These are phyloP conservation scores for Lipomyces mesembrius DNA, from an alignment of 805 yeast genomes.

Conservation along the genomic window DNA sequence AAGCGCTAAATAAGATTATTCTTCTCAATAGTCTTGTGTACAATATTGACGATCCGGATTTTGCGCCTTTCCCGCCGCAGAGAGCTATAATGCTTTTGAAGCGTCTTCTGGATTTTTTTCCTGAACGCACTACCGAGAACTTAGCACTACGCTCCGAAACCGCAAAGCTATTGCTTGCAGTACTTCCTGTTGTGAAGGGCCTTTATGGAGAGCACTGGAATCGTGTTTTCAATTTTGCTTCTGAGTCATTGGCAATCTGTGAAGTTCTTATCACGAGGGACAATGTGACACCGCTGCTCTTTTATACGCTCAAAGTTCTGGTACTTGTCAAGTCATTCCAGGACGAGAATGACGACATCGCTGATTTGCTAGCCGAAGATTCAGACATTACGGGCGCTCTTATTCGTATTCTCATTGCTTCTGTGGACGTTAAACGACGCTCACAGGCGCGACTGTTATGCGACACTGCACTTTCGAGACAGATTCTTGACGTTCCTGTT, in stretches of 20 bases:
- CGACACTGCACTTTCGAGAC: constrained; percentile 29
- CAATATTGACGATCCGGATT: constrained; percentile 41
- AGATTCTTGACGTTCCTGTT: constrained; percentile 19
- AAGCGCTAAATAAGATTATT: constrained; percentile 55
- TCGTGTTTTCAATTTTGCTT: constrained; percentile 7
- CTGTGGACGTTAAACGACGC: constrained; percentile 14
- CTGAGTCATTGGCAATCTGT: constrained; percentile 13
- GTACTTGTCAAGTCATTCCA: constrained; percentile 42
- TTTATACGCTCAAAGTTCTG: constrained; percentile 54
- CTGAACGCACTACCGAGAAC: background rate
- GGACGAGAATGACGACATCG: constrained; percentile 38
- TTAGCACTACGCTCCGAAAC: constrained; percentile 40
- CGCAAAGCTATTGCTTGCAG: constrained; percentile 37
- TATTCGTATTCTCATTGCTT: constrained; percentile 10
- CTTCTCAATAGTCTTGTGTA: constrained; percentile 53
- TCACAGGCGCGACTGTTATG: constrained; percentile 25
- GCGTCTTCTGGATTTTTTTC: constrained; percentile 59
- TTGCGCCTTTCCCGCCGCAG: constrained; percentile 62
- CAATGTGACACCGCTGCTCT: constrained; percentile 36
- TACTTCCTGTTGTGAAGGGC: constrained; percentile 36
- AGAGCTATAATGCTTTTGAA: constrained; percentile 66
- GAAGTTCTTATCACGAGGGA: constrained; percentile 14
- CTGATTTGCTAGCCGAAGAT: constrained; percentile 48
- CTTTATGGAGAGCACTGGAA: constrained; percentile 39
- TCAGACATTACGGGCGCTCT: constrained; percentile 9